Percentiles rank a stretch among this genome's conserved stretches.
These are phyloP conservation scores for Oryza brachyantha DNA, from an alignment of 176 grass and related monocot genomes.

Conservation along the genomic window DNA sequence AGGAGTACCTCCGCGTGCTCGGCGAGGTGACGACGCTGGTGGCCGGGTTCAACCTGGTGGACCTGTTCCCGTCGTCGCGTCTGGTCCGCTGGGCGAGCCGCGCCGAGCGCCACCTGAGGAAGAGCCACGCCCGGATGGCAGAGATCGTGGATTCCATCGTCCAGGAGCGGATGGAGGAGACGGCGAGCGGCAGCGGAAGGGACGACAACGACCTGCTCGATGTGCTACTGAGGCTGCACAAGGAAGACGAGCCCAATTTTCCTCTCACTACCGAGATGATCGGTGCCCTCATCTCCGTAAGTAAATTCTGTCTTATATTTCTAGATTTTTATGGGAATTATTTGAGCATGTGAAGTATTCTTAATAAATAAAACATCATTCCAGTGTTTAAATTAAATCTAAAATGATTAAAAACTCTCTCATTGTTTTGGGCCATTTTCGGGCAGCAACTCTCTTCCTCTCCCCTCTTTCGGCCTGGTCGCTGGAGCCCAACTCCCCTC, in stretches of 20 bases:
- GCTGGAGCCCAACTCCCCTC: no score
- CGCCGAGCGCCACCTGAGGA: background rate
- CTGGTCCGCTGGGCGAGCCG: slow-evolving; percentile 26
- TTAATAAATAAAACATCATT: no score
- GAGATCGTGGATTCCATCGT: slow-evolving; percentile 38
- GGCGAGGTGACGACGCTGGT: slow-evolving; percentile 6
- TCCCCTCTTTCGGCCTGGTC: no score
- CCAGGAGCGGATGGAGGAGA: slow-evolving; percentile 30
- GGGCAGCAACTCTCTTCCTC: no score
- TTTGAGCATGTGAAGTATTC: no score
- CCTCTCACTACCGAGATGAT: slow-evolving; percentile 32
- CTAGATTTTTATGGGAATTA: no score
- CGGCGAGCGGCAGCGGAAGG: no score
- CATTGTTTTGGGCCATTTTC: no score
- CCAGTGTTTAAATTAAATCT: no score
- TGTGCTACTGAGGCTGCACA: slow-evolving; percentile 39
- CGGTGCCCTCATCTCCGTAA: slow-evolving; percentile 40
- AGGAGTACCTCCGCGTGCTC: slow-evolving; percentile 30
- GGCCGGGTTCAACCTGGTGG: slow-evolving; percentile 40
- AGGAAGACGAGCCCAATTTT: slow-evolving; percentile 10
- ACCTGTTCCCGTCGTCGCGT: slow-evolving; percentile 51
- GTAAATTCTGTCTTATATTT: background rate
- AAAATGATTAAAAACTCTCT: no score
- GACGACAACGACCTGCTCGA: slow-evolving; percentile 36
- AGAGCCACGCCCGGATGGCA: slow-evolving; percentile 7